These are phyloP conservation scores for Aegilops bicornis DNA, from an alignment of 176 grass and related monocot species.

Conservation along the genomic window DNA sequence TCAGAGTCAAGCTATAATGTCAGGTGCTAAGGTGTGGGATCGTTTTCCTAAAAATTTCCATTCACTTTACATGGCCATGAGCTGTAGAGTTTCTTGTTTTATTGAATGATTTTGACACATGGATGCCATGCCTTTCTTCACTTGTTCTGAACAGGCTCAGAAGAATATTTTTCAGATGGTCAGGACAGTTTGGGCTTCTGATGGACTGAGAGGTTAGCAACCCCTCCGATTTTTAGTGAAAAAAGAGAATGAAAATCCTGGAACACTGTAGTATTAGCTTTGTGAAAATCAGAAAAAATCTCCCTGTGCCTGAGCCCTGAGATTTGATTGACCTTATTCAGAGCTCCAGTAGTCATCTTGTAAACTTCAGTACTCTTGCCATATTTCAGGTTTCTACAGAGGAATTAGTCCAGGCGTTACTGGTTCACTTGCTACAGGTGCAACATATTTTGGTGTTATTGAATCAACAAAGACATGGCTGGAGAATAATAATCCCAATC, in stretches of 20 bases:
- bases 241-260: neutral
- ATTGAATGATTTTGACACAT: neutral
- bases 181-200: constrained; percentile 62
- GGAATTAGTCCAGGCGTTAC: constrained; percentile 79
- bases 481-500: constrained; percentile 75
- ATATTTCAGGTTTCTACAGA: constrained; percentile 80
- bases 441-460: constrained; percentile 92
- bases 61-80: neutral
- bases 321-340: neutral
- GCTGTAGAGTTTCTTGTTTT: neutral
- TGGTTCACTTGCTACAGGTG: constrained; percentile 81
- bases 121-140: constrained; percentile 4
- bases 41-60: neutral
- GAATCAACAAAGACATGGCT: constrained; percentile 89
- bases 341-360: constrained; percentile 4
- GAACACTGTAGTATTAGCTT: neutral
- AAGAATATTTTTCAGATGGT: constrained; percentile 89
- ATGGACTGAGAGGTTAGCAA: constrained; percentile 68
- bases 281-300: neutral
- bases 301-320: neutral
- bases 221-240: neutral
- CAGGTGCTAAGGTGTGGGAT: constrained; percentile 55
- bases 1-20: constrained; percentile 82
- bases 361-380: neutral
- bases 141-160: constrained; percentile 59